Evolutionary conservation across 805 yeast genomes (phyloP), one percentile per base, ranked within the genome.

Genomic region (Sugiyamaella valdiviana): DNA sequence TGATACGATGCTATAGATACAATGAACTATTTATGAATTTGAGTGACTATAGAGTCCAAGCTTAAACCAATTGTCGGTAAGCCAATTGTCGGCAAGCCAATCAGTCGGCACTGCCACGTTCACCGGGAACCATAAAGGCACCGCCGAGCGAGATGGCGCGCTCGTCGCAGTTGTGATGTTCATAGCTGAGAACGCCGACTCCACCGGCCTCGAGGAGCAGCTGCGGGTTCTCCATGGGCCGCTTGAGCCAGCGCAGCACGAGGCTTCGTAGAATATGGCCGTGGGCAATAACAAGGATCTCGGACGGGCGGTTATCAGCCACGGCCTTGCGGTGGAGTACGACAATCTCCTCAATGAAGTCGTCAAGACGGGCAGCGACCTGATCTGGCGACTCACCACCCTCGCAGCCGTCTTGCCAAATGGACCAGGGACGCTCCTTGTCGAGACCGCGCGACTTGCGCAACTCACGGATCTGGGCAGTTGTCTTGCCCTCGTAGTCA

Each of bases 151-250:
- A 78, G 49, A 91, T 64, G 0, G 96, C 96, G 2, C 97, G 97
- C 67, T 91, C 97, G 36, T 83, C 75, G 48, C 86, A 75, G 63
- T 75, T 81, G 61, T 83, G 80, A 65, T 90, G 98, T 59, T 87
- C 95, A 65, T 90, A 90, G 55, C 93, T 81, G 61, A 91, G 72
- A 1, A 89, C 95, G 52, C 96, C 96, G 38, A 88, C 86, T 39
- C 96, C 97, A 55, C 97, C 96, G 22, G 98, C 95, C 63, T 91
- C 96, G 57, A 91, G 71, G 64, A 91, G 71, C 65, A 89, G 82
- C 56, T 82, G 79, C 7, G 96, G 96, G 63, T 90, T 85, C 52
- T 65, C 59, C 50, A 84, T 70, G n/a, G 73, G 72, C 37, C 73
- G 66, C 2, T 75, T 77, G 36, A 85, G 80, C 98, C 98, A 91